Percentiles rank a stretch among this genome's conserved stretches.
Conservation (phyloP, 2,329 filamentous ascomycete species). For the Dactylonectria estremocensis region DNA sequence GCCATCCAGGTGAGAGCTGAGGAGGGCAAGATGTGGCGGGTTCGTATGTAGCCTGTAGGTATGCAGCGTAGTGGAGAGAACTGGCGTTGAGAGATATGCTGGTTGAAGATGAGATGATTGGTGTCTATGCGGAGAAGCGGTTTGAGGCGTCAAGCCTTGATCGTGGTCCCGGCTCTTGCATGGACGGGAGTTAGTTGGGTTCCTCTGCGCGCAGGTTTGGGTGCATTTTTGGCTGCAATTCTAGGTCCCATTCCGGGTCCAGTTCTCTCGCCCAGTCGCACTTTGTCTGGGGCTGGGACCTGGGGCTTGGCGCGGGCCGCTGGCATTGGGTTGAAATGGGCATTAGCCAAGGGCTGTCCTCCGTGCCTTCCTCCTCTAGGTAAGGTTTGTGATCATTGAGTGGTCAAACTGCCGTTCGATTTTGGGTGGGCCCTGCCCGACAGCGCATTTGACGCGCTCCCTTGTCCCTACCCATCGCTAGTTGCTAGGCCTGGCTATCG, state of each 20-base stretch:
- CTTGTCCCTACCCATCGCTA: background rate
- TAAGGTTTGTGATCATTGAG: no score
- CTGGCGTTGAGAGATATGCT: constrained; percentile 10
- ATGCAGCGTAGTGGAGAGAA: background rate
- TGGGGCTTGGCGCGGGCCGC: constrained; percentile 18
- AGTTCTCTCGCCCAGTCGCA: constrained; percentile 2
- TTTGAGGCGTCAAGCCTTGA: constrained; percentile 29
- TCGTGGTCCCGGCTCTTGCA: constrained; percentile 26
- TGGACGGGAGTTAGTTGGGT: constrained; percentile 18
- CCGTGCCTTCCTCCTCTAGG: no score
- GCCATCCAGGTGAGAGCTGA: constrained; percentile 38
- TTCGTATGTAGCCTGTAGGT: background rate
- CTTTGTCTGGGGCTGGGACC: constrained; percentile 19
- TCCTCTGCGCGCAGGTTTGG: constrained; percentile 5
- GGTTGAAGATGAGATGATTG: constrained; percentile 10
- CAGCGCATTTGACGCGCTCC: constrained; percentile 19
- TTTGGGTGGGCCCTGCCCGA: constrained; percentile 1
- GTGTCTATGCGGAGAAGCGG: constrained; percentile 28
- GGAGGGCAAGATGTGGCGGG: background rate
- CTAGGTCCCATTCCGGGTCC: background rate
- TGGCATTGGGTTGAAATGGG: background rate
- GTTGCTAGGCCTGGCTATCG: no score
- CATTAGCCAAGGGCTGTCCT: background rate
- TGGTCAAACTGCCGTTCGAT: constrained; percentile 12
- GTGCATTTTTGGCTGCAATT: no score